These are phyloP conservation scores for Rhizoclosmatium globosum DNA, from an alignment of 192 early-diverging fungal species.

Conservation along the genomic window DNA sequence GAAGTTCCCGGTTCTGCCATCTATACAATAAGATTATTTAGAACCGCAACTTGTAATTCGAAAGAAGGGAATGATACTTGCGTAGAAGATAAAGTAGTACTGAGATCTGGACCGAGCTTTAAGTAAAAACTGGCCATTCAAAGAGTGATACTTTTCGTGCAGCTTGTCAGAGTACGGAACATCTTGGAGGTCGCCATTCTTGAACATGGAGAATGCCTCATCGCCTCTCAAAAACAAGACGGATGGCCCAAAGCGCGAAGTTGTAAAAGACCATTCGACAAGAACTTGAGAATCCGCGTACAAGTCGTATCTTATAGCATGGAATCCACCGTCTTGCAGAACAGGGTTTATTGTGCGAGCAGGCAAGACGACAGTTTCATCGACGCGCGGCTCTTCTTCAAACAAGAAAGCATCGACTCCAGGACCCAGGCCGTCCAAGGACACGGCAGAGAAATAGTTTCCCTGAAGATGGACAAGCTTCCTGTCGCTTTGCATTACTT, in stretches of 20 bases:
- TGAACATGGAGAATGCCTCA: not conserved
- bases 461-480: not conserved
- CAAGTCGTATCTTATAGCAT: constrained; percentile 24
- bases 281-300: not conserved
- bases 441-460: not conserved
- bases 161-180: constrained; percentile 1
- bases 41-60: not conserved
- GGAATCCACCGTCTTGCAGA: not conserved
- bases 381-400: constrained; percentile 4
- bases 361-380: not conserved
- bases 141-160: constrained; percentile 14
- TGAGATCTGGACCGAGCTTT: not conserved
- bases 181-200: constrained; percentile 23
- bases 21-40: not conserved
- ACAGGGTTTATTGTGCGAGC: not conserved
- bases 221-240: constrained; percentile 12
- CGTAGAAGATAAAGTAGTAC: constrained; percentile 21
- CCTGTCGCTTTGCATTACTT: not conserved
- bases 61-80: not conserved
- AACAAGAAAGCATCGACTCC: constrained; percentile 6
- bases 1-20: constrained; percentile 19
- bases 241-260: constrained; percentile 4
- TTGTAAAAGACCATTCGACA: constrained; percentile 3
- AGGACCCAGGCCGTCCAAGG: not conserved
- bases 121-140: not conserved